phyloP scores from a whole-genome alignment of 257 asterid species.

The Solanum medicagineum region DNA sequence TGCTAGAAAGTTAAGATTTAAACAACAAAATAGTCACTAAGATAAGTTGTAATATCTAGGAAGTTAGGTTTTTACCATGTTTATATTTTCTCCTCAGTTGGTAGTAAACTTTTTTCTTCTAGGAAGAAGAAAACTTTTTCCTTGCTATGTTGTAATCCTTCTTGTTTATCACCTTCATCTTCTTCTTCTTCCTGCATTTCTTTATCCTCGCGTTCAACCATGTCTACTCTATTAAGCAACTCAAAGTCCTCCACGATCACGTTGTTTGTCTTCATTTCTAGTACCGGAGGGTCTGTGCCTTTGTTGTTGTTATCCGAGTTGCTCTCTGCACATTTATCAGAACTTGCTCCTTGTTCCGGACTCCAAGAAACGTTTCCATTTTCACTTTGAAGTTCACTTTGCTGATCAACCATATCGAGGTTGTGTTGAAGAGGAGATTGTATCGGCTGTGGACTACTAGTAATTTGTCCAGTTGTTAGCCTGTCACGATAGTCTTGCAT shows the following conservation, averaged over 20 bases:
- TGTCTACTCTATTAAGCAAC: conserved; percentile 10
- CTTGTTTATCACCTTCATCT: background rate
- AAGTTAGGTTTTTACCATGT: background rate
- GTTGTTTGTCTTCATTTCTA: conserved; percentile 10
- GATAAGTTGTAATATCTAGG: background rate
- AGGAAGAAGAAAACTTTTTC: background rate
- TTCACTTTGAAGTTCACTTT: conserved; percentile 9
- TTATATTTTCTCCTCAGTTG: background rate
- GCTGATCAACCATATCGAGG: conserved; percentile 6
- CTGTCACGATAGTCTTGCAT: conserved; percentile 59
- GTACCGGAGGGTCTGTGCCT: conserved; percentile 6
- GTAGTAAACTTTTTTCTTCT: background rate
- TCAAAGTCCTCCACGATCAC: conserved; percentile 13
- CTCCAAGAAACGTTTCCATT: conserved; percentile 11
- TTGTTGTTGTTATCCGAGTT: conserved; percentile 18
- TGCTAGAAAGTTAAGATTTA: background rate
- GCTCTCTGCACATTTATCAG: conserved; percentile 12
- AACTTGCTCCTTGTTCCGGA: conserved; percentile 12
- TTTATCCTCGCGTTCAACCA: background rate
- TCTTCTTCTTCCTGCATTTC: background rate
- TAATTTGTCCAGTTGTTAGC: conserved; percentile 21
- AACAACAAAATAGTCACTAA: background rate
- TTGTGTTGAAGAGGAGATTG: conserved; percentile 14
- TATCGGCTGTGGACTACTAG: background rate
- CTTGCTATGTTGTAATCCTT: background rate